phyloP scores from a whole-genome alignment of 768 basidiomycete genomes.

The Pulveroboletus sp. region DNA sequence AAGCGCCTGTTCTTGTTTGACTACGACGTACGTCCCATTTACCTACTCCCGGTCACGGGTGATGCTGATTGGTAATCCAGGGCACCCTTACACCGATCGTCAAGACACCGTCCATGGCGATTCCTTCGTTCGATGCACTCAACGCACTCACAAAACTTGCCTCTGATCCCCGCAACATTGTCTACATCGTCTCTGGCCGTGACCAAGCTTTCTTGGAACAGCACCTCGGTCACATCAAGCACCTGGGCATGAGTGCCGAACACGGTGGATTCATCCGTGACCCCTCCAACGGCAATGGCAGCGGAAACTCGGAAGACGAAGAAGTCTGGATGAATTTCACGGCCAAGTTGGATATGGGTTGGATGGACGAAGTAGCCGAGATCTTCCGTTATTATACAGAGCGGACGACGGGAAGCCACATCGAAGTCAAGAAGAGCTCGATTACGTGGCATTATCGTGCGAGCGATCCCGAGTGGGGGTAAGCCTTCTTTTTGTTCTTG shows the following conservation, averaged over 20 bases:
- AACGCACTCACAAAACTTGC: constrained; percentile 70
- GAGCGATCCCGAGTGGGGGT: constrained; percentile 96
- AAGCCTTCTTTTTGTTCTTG: constrained; percentile 30
- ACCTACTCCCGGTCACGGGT: neutral
- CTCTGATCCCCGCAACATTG: constrained; percentile 82
- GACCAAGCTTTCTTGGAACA: constrained; percentile 90
- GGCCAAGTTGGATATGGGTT: constrained; percentile 91
- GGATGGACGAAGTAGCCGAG: constrained; percentile 95
- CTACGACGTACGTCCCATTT: constrained; percentile 71
- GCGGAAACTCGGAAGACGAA: neutral
- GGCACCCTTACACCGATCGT: constrained; percentile 98
- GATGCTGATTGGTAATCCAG: constrained; percentile 35
- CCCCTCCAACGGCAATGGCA: constrained; percentile 45
- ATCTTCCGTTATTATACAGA: constrained; percentile 97
- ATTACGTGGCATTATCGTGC: constrained; percentile 98
- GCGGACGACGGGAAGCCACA: constrained; percentile 93
- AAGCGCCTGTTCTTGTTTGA: constrained; percentile 93
- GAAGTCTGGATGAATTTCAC: constrained; percentile 84
- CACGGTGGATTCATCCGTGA: constrained; percentile 90
- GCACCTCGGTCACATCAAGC: constrained; percentile 81
- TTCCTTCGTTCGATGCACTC: constrained; percentile 73
- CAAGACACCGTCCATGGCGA: constrained; percentile 85
- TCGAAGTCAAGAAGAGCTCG: constrained; percentile 95
- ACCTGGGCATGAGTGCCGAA: constrained; percentile 91
- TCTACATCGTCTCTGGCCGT: constrained; percentile 97